Base-by-base conservation (phyloP, 2,329 filamentous ascomycete species). In the Sporothrix euskadiensis region DNA sequence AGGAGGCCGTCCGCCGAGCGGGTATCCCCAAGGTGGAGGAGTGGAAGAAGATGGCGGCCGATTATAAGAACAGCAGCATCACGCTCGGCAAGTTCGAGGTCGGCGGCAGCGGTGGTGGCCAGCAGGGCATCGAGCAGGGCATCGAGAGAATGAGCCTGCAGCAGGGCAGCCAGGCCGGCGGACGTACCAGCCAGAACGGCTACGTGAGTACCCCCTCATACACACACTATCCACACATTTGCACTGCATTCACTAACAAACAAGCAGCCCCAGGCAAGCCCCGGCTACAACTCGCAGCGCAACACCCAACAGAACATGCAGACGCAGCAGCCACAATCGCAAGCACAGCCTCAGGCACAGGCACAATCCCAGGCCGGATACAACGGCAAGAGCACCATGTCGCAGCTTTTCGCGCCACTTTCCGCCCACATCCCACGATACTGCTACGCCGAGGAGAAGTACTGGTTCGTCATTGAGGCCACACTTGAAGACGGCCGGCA, bases 61-160 rank as follows among this genome's bases (percentile, higher is more conserved):
- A 98, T 76, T 99, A 99, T 84, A 99, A 99, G 85, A 98, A 98
- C 81, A 97, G 94, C 81, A 98, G 96, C 83, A 98, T 99, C 80
- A 95, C 94, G 0, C 85, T 99, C 57, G 96, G 96, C 77, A 97
- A 95, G 82, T 95, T 97, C 77, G 93, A 95, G 78, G 85, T 84
- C 74, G 85, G 88, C 72, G 81, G 80, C 73, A 80, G 79, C 26
- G 77, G 78, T 14, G 81, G 79, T 8, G 81, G 82, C 73, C 81
- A 82, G 56, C 82, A 83, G 74, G 85, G 86, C 14, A 84, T 95
- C 78, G 91, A 91, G 74, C 88, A 91, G 76, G 87, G 88, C 71
- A 90, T 93, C 88, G 90, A 94, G 78, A 88, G 93, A 63, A 89
- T 97, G 91, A 97, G 93, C 78, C 80, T 97, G 74, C 88, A 88